Evolutionary conservation across 1,139 yeast genomes (phyloP), one percentile per base, ranked within the genome.

Genomic region (Yamadazyma songkhlaensis): DNA sequence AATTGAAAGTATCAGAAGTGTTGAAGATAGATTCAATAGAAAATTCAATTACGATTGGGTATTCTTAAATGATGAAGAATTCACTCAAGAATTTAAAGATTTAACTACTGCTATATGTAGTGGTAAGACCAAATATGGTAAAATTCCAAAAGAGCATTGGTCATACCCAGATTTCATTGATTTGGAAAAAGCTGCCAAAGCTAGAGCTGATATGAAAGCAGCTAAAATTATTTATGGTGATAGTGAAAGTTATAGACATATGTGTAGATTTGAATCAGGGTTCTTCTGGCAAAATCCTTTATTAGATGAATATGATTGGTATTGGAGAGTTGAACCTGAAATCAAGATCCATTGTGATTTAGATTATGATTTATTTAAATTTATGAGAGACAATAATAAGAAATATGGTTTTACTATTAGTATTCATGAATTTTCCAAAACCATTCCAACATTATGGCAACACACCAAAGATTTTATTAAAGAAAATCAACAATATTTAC

Each of bases 11-110:
- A 84, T 85, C 64, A 67, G 89, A 41, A 68, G 77, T 25, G 66
- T 83, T 38, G 92, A 85, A 59, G 87, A 82, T 54, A 67, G 89
- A 33, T 85, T 84, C 67, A 85, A 85, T 63, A 55, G 64, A 29
- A 69, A 76, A 41, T 84, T 60, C 62, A 69, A 81, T 51, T 85
- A 85, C 56, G 92, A 84, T 56, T 85, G 94, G 94, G 84, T 84
- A 9, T 85, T 85, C 54, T 65, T 84, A 42, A 84, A 84, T 59
- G 83, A 84, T 47, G 83, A 73, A 45, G 73, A 66, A 14, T 81
- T 82, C 53, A 57, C 72, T 20, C 71, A 72, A 9, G 81, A 81
- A 35, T 83, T 84, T 59, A 74, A 70, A 48, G 60, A 62, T 22
- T 60, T 66, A 41, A 69, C 81, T 8, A 40, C 64, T 1, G 62